Evolutionary conservation across 2,329 filamentous ascomycete species (phyloP).

Genomic region (Alternaria infectoria): DNA sequence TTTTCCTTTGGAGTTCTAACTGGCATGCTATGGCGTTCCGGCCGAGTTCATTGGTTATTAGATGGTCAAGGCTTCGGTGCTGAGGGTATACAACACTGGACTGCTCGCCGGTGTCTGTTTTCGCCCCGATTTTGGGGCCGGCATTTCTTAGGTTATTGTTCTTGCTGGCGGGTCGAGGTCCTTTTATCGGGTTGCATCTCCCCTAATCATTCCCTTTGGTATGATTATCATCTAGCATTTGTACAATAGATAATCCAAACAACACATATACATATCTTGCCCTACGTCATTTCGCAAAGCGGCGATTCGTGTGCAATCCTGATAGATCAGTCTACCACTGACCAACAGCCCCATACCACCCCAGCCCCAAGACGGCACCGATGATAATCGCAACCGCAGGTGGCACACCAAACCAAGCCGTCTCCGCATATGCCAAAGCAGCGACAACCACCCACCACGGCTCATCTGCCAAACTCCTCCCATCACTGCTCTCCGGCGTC

Average conservation of each 20-base stretch:
- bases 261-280: neutral
- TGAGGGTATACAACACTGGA: neutral
- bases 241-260: neutral
- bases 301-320: neutral
- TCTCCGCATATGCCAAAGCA: slow-evolving; percentile 50
- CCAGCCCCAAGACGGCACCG: slow-evolving; percentile 48
- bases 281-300: no score
- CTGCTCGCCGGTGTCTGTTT: neutral
- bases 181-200: slow-evolving; percentile 10
- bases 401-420: slow-evolving; percentile 49
- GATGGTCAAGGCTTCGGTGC: neutral
- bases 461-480: slow-evolving; percentile 47
- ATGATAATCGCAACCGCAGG: slow-evolving; percentile 50
- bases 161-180: slow-evolving; percentile 2
- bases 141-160: neutral
- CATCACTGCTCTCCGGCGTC: slow-evolving; percentile 43
- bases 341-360: slow-evolving; percentile 50
- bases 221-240: neutral
- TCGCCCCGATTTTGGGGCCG: neutral
- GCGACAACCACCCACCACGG: slow-evolving; percentile 56
- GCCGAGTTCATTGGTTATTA: no score
- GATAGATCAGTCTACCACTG: slow-evolving; percentile 4
- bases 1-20: neutral
- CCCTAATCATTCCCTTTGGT: neutral
- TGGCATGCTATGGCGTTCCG: neutral